Base-by-base conservation (phyloP, 2,329 filamentous ascomycete genomes). In the Chalara sp. region DNA sequence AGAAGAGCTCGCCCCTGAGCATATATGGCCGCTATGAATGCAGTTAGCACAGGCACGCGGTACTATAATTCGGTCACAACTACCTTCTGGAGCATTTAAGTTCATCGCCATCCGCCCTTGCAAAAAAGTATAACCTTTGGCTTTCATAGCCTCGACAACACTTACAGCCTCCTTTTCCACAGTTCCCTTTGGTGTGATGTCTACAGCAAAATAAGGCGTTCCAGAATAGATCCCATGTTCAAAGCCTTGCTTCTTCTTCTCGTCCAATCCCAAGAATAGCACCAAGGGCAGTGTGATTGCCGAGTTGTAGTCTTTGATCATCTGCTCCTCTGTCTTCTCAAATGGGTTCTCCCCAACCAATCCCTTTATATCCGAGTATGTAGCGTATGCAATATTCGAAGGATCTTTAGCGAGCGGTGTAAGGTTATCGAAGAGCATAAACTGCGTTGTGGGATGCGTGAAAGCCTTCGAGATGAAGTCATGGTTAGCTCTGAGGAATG, bases 1-100 rank as follows among this genome's bases (percentile, higher is more conserved):
- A 95, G 75, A 30, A 96, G 76, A 44, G 90, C 87, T 50, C 92
- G 84, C 6, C 90, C 88, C 69, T 96, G 89, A 11, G 89, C 92
- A 60, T 90, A 96, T 44, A 96, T 87, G 46, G 91, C 89, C 53
- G 91, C 93, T 93, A 30, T 33, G 13, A 47, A 41, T 7, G 41
- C 46, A 6, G 31, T 47, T 13, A 52, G 29, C 42, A 43, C 46
- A 42, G 49, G 39, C 7, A 10, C 8, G 21, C 6, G 11, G 4
- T 6, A 13, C n/a, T 30, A 44, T 21, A 12, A 1, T 13, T 41
- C 6, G 7, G 10, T 6, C 31, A 52, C 60, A 21, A 21, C 53
- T 63, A 76, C 75, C 75, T 65, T 79, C 74, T 4, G 69, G 68
- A 3, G 74, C 71, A 29, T 68, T 68, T 39, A 78, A 56, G 12